A percentile compares a stretch with the other conserved stretches of the same genome.
Conservation (phyloP, 1,284 basidiomycete genomes). For the Boletus sp. region DNA sequence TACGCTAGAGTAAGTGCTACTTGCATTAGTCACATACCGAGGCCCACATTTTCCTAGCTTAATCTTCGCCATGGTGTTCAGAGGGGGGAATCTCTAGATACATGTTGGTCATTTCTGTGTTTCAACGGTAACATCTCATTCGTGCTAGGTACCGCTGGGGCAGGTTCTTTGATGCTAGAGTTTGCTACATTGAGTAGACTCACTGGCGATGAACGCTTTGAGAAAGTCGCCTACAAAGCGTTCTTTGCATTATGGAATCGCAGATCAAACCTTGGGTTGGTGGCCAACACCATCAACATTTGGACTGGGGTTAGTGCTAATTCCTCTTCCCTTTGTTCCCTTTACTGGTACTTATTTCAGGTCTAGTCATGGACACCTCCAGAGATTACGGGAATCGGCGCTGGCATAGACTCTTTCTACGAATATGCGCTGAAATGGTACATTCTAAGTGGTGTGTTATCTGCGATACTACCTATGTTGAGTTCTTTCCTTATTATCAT, state of each 20-base stretch:
- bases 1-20: constrained; percentile 67
- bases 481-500: constrained; percentile 6
- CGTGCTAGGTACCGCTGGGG: constrained; percentile 77
- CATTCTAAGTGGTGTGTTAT: constrained; percentile 72
- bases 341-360: neutral
- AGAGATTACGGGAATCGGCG: constrained; percentile 78
- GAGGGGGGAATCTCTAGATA: constrained; percentile 69
- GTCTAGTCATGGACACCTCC: constrained; percentile 65
- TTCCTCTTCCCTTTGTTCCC: neutral
- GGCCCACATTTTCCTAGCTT: constrained; percentile 42
- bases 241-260: constrained; percentile 93
- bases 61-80: constrained; percentile 71
- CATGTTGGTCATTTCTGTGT: constrained; percentile 52
- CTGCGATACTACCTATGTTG: neutral
- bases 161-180: constrained; percentile 87
- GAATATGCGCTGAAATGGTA: constrained; percentile 91
- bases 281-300: constrained; percentile 86
- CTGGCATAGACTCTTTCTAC: constrained; percentile 91
- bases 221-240: constrained; percentile 78
- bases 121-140: constrained; percentile 13
- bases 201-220: constrained; percentile 83
- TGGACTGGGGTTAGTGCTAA: constrained; percentile 61
- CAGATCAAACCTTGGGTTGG: constrained; percentile 72
- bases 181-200: constrained; percentile 88
- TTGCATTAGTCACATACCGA: neutral